Evolutionary conservation across 169 alveolate species (phyloP), one percentile per base, ranked within the genome.

Genomic region (Eimeria acervulina): DNA sequence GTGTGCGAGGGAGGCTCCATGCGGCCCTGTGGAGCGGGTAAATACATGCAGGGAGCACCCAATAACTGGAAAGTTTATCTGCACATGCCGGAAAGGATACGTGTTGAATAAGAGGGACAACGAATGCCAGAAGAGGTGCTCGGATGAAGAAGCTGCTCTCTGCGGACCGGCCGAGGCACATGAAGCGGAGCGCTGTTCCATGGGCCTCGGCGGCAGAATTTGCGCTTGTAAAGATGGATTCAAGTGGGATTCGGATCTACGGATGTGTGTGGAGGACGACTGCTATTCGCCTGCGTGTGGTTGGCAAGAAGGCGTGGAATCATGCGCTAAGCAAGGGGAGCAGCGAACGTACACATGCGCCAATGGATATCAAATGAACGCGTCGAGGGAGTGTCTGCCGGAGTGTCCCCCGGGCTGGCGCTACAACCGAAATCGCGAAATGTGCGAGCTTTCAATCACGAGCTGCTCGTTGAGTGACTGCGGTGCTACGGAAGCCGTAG

Each of bases 91-190:
- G 17, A 23, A 76, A 19, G 93, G 93, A 42, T 87, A 59, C 47
- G 78, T 87, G 63, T 38, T 87, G 40, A 87, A 87, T 70, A 38
- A 63, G 51, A 26, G 93, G 47, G 81, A 87, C 42, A 87, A 87
- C 93, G 26, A 36, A 63, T 87, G 93, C 81, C 81, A 87, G 93
- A 21, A 61, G 15, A 87, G 23, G 63, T 87, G 93, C 81, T 28
- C 93, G 40, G 93, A 87, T n/a, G 93, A 59, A 70, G 93, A 87
- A 36, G 93, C 93, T 7, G 93, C 81, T 61, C 93, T 61, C 80
- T 87, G 93, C 61, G 93, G 93, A 2, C 36, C 63, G n/a, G 31
- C 93, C 15, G 93, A 61, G 61, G 55, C 81, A 2, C 93, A 87
- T 33, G 93, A 87, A 15, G 93, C 93, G 38, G 81, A 55, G 59